Evolutionary conservation across 305 asterid genomes (phyloP), one percentile per base, ranked within the genome.

Genomic region (Solanum aculeatissimum): DNA sequence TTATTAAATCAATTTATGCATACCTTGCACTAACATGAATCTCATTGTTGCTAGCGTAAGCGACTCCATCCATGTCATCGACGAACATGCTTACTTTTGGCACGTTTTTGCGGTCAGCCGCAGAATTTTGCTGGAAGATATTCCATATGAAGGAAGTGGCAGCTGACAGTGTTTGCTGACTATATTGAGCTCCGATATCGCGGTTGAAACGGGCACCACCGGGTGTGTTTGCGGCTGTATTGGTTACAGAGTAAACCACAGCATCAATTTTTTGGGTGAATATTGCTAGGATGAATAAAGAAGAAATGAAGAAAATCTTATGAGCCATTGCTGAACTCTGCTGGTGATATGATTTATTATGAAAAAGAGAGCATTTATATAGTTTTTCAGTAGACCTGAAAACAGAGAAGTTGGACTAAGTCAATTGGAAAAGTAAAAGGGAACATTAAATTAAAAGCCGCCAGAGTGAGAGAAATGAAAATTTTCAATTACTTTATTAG

Each of bases 141-240:
- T 66, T 65, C 91, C 91, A 88, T 14, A 89, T 87, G 90, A 88
- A 91, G 0, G 75, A 6, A 78, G 83, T 85, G 83, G 85, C 71
- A 18, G 43, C 15, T 27, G 11, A 53, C 65, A 85, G 57, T 27
- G 75, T 43, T 7, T 79, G 16, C 19, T 68, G 2, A 27, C 85
- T 51, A 66, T 45, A 87, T 4, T 71, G 13, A 9, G n/a, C 23
- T 9, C 90, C 91, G 25, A 91, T 83, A 10, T 88, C 90, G 5
- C 13, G 19, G 38, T 83, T 53, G 85, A 89, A 89, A 13, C 91
- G 89, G 9, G 4, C 43, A 14, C 92, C 92, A 2, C 91, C 89
- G 5, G 85, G 72, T 13, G 83, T 78, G 74, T 68, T 55, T 1
- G 65, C 65, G 1, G 81, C 89, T 4, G 25, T 72, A 84, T 86